phyloP scores from a whole-genome alignment of 495 filamentous ascomycete genomes.

The Patellaria atrata region DNA sequence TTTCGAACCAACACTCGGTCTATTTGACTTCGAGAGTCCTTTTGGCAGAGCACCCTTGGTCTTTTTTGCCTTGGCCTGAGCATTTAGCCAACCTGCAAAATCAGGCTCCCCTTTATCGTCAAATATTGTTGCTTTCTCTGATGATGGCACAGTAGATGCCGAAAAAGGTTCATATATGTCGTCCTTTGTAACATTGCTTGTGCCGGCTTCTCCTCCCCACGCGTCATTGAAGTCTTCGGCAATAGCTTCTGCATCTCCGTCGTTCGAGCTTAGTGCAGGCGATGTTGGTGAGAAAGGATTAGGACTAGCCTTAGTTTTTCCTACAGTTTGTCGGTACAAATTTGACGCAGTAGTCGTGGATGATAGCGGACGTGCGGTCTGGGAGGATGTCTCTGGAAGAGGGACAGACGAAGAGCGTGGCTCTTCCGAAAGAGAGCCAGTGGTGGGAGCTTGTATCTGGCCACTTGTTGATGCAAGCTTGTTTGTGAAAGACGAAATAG shows the following conservation, averaged over 20 bases:
- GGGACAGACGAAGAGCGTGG: conserved; percentile 19
- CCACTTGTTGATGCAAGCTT: conserved; percentile 72
- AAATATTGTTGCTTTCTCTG: conserved; percentile 38
- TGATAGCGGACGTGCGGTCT: not conserved
- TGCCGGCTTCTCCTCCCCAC: conserved; percentile 29
- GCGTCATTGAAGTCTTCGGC: conserved; percentile 39
- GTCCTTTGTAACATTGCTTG: conserved; percentile 9
- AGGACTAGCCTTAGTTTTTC: too few species aligned
- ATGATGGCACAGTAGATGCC: conserved; percentile 17
- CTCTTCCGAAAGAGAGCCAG: conserved; percentile 18
- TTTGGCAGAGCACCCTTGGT: conserved; percentile 56
- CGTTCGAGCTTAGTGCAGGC: conserved; percentile 21
- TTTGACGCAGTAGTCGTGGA: conserved; percentile 35
- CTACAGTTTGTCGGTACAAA: too few species aligned
- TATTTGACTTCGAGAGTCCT: conserved; percentile 45
- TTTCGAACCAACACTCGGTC: conserved; percentile 19
- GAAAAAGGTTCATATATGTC: conserved; percentile 15
- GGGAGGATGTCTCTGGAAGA: conserved; percentile 11
- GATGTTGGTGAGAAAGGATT: too few species aligned
- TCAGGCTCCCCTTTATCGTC: conserved; percentile 80
- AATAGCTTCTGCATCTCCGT: too few species aligned
- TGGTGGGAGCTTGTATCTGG: conserved; percentile 53
- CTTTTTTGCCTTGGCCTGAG: conserved; percentile 59
- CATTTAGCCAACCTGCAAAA: conserved; percentile 85
- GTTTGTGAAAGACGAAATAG: conserved; percentile 97